Evolutionary conservation across 495 filamentous ascomycete genomes (phyloP).

Genomic region (Penicillium bialowiezense): DNA sequence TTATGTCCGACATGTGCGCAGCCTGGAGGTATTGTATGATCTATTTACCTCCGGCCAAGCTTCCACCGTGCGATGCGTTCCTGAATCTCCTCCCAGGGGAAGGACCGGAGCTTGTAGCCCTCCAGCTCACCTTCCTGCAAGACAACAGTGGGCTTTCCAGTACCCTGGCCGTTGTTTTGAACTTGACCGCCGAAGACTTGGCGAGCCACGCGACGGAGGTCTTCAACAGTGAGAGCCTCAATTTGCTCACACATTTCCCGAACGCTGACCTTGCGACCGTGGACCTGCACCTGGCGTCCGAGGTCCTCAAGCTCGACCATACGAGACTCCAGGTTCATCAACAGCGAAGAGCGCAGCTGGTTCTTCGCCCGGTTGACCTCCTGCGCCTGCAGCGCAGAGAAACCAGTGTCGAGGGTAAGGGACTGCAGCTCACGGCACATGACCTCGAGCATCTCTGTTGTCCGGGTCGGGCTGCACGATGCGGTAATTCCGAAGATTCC

Average conservation of each 20-base stretch:
- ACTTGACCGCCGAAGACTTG: slow-evolving; percentile 75
- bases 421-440: slow-evolving; percentile 87
- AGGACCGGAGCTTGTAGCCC: slow-evolving; percentile 42
- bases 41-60: slow-evolving; percentile 62
- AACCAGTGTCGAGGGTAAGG: slow-evolving; percentile 69
- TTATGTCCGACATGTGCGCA: background rate
- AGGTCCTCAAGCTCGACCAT: slow-evolving; percentile 99
- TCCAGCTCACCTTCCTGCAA: slow-evolving; percentile 69
- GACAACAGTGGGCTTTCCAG: slow-evolving; percentile 90
- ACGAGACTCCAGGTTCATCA: slow-evolving; percentile 96
- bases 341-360: slow-evolving; percentile 80
- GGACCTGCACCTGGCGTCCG: slow-evolving; percentile 91
- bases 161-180: slow-evolving; percentile 72
- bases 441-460: slow-evolving; percentile 79
- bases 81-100: slow-evolving; percentile 89
- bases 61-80: slow-evolving; percentile 80
- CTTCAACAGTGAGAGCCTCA: slow-evolving; percentile 72
- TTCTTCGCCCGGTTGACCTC: slow-evolving; percentile 99
- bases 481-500: slow-evolving; percentile 93
- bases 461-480: slow-evolving; percentile 72
- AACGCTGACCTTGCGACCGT: slow-evolving; percentile 85
- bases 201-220: slow-evolving; percentile 81
- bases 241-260: slow-evolving; percentile 91
- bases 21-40: background rate
- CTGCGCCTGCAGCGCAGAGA: slow-evolving; percentile 60